phyloP scores from a whole-genome alignment of 305 asterid species.

The Plantago rigida region DNA sequence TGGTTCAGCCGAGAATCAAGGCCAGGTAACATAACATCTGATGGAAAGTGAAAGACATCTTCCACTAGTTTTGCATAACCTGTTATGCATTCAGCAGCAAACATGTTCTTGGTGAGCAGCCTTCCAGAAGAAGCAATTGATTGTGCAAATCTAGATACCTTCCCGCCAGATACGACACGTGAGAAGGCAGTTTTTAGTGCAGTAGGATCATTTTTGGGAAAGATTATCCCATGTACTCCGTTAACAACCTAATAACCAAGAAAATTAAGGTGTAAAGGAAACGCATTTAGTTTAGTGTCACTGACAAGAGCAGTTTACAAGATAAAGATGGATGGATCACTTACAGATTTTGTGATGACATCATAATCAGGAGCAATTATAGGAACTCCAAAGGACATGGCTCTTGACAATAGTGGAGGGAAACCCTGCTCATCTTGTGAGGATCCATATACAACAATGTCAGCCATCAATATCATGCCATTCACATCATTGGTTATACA shows the following conservation, averaged over 20 bases:
- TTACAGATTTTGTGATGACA: slow-evolving; percentile 57
- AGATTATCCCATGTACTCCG: slow-evolving; percentile 74
- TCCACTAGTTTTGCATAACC: slow-evolving; percentile 66
- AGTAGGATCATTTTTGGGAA: slow-evolving; percentile 50
- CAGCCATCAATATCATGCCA: slow-evolving; percentile 73
- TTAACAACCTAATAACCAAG: slow-evolving; percentile 54
- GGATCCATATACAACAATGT: slow-evolving; percentile 72
- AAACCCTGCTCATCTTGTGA: slow-evolving; percentile 86
- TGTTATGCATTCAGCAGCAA: slow-evolving; percentile 64
- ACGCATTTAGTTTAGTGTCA: slow-evolving; percentile 20
- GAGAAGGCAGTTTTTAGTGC: slow-evolving; percentile 57
- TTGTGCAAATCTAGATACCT: slow-evolving; percentile 56
- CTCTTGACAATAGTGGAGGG: slow-evolving; percentile 75
- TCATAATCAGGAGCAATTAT: slow-evolving; percentile 68
- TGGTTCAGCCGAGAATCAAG: slow-evolving; percentile 49
- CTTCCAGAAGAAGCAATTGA: slow-evolving; percentile 68
- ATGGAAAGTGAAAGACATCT: slow-evolving; percentile 65
- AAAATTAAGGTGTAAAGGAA: slow-evolving; percentile 22
- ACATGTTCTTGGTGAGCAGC: slow-evolving; percentile 68
- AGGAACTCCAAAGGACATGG: slow-evolving; percentile 89
- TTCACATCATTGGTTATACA: slow-evolving; percentile 62
- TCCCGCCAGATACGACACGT: slow-evolving; percentile 53
- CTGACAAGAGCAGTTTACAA: slow-evolving; percentile 22
- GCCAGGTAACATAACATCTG: slow-evolving; percentile 71
- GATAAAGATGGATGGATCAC: slow-evolving; percentile 26